phyloP scores from a whole-genome alignment of 345 rosid genomes.

The Bruguiera parviflora region DNA sequence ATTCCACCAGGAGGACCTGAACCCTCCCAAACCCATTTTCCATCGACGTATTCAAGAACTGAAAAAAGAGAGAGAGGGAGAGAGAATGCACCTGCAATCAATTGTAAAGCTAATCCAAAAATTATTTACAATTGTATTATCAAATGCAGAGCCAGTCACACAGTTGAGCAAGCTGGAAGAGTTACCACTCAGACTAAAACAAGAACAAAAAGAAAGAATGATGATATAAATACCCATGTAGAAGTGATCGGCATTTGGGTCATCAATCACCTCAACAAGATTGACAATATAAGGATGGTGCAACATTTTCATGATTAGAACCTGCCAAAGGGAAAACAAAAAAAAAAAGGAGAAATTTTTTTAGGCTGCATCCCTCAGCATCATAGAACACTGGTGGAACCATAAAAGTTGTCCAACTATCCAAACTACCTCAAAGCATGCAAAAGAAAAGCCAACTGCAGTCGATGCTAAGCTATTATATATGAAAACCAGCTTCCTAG shows the following conservation, averaged over 20 bases:
- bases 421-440: neutral
- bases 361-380: neutral
- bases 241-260: slow-evolving; percentile 86
- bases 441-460: slow-evolving; percentile 4
- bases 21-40: slow-evolving; percentile 70
- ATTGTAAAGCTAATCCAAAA: slow-evolving; percentile 5
- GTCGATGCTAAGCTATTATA: neutral
- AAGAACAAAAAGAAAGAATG: neutral
- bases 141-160: neutral
- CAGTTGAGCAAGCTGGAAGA: neutral
- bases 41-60: slow-evolving; percentile 97
- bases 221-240: slow-evolving; percentile 74
- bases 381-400: neutral
- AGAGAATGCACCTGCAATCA: slow-evolving; percentile 10
- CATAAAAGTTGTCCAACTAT: neutral
- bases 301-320: slow-evolving; percentile 87
- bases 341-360: neutral
- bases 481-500: neutral
- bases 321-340: slow-evolving; percentile 39
- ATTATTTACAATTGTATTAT: neutral
- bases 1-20: slow-evolving; percentile 61
- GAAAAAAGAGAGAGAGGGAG: neutral
- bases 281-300: slow-evolving; percentile 97
- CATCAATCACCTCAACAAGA: slow-evolving; percentile 98
- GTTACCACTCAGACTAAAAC: neutral